Base-by-base conservation (phyloP, 345 rosid genomes). In the Lagerstroemia speciosa region DNA sequence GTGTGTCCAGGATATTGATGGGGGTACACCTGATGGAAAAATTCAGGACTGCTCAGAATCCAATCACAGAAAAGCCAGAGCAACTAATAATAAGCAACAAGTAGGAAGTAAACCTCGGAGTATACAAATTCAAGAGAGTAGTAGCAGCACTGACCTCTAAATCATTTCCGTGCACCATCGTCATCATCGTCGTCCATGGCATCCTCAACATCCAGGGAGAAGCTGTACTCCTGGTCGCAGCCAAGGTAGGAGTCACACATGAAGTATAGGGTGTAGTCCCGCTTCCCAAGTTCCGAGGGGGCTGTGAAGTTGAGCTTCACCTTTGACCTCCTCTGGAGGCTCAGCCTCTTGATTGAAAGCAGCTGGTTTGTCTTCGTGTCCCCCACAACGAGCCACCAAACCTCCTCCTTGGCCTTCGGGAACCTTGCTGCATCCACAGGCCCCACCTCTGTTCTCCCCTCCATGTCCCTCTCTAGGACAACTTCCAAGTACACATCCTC, bases 361-460 rank as follows among this genome's bases (percentile, higher is more conserved):
- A 93, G 75, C 79, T 86, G 90, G 80, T 91, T 89, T 57, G 82
- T 86, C 82, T 80, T 85, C 7, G 87, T 83, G 74, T 91, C 96
- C 3, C 98, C 97, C 5, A 93, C 85, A 7, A 91, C 97, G 12
- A 93, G 89, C 96, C 98, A 89, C 97, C 98, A 93, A 16, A 94
- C 98, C 85, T 93, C 98, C 77, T 93, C 96, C 77, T 91, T 91
- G 64, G 86, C 80, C 80, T 89, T 87, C 2, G 97, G 91, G 58
- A 81, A 91, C 83, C 86, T 83, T 3, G 77, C 77, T 65, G 91
- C 82, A 73, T 91, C 89, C 31, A 91, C 96, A 0, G 92, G 69
- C 32, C 89, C 96, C 63, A 91, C 92, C 82, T 89, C 94, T 27
- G 88, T 77, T 80, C 84, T 84, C 72, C 94, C 94, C 76, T 89